Conservation (phyloP, 2,329 filamentous ascomycete species). For the Thyridium curvatum region DNA sequence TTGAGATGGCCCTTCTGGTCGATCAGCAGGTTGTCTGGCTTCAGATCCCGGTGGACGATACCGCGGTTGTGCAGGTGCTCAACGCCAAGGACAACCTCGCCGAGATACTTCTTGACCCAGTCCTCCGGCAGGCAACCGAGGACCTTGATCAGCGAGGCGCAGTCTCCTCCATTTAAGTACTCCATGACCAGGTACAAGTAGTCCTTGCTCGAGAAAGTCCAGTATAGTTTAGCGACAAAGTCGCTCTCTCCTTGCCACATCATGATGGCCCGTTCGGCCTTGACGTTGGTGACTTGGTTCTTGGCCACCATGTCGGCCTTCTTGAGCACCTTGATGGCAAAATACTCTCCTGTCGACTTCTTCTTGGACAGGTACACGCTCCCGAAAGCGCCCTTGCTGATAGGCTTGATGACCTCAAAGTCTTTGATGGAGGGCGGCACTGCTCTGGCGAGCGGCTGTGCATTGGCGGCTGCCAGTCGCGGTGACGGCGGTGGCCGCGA, state of each 20-base stretch:
- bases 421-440: slow-evolving; percentile 96
- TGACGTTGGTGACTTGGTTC: slow-evolving; percentile 98
- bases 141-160: slow-evolving; percentile 91
- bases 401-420: slow-evolving; percentile 98
- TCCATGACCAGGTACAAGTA: slow-evolving; percentile 99
- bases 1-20: slow-evolving; percentile 96
- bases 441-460: slow-evolving; percentile 78
- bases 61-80: slow-evolving; percentile 91
- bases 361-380: slow-evolving; percentile 98
- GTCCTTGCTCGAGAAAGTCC: slow-evolving; percentile 99
- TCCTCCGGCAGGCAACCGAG: slow-evolving; percentile 89
- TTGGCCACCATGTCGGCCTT: slow-evolving; percentile 99
- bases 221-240: slow-evolving; percentile 97
- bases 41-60: slow-evolving; percentile 94
- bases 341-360: slow-evolving; percentile 97
- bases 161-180: slow-evolving; percentile 95
- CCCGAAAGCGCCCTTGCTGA: slow-evolving; percentile 97
- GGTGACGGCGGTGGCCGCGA: slow-evolving; percentile 75
- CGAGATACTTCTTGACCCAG: slow-evolving; percentile 96
- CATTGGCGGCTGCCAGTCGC: slow-evolving; percentile 66
- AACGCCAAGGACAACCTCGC: slow-evolving; percentile 92
- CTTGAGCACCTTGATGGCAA: slow-evolving; percentile 95
- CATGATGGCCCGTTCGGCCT: slow-evolving; percentile 98
- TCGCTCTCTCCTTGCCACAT: slow-evolving; percentile 99
- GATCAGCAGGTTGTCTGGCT: slow-evolving; percentile 95